phyloP scores from a whole-genome alignment of 257 asterid species.

The Eucommia ulmoides region DNA sequence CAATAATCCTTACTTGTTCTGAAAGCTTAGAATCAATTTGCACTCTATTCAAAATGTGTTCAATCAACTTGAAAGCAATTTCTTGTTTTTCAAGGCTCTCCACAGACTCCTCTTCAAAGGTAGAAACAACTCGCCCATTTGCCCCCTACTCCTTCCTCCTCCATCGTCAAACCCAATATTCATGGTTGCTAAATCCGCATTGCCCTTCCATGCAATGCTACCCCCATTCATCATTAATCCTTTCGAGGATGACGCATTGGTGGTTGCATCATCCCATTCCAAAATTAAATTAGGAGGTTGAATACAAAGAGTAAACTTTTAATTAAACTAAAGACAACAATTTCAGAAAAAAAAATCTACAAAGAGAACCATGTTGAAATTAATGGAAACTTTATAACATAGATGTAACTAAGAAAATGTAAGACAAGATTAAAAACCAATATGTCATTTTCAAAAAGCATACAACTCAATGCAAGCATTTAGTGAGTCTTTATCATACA shows the following conservation, averaged over 20 bases:
- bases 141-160: constrained; percentile 25
- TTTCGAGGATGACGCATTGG: constrained; percentile 20
- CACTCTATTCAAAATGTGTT: constrained; percentile 45
- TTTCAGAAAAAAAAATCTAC: too few species aligned
- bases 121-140: constrained; percentile 17
- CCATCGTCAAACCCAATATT: constrained; percentile 30
- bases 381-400: too few species aligned
- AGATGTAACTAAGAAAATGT: too few species aligned
- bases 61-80: constrained; percentile 57
- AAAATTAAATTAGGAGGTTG: too few species aligned
- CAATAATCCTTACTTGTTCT: constrained; percentile 73
- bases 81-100: constrained; percentile 77
- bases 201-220: constrained; percentile 51
- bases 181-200: constrained; percentile 37
- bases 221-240: constrained; percentile 32
- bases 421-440: too few species aligned
- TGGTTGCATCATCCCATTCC: neutral
- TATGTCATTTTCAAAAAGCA: too few species aligned
- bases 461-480: too few species aligned
- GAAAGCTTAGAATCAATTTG: constrained; percentile 44
- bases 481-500: too few species aligned
- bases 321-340: too few species aligned
- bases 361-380: too few species aligned
- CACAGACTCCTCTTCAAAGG: constrained; percentile 62
- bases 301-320: too few species aligned